Percentiles rank a stretch among this genome's conserved stretches.
Evolutionary conservation across 306 rosid species (phyloP).

Genomic region (Cicer arietinum): DNA sequence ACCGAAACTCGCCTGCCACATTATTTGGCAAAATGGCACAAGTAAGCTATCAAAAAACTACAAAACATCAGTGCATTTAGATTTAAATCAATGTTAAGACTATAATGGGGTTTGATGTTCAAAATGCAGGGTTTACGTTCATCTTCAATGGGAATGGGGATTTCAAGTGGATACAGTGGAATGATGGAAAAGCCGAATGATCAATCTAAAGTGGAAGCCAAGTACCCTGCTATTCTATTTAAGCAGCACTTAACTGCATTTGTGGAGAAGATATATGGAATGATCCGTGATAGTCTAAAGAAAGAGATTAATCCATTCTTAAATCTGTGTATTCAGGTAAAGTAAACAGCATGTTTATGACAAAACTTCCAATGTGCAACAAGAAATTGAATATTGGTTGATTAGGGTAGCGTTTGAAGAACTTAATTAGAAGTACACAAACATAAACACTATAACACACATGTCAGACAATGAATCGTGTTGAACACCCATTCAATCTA

Average conservation of each 20-base stretch:
- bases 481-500: too few relatives aligned
- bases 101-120: conserved; percentile 28
- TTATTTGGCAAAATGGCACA: conserved; percentile 88
- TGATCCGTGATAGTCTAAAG: conserved; percentile 81
- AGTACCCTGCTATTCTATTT: conserved; percentile 83
- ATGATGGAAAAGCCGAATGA: conserved; percentile 73
- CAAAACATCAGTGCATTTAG: conserved; percentile 5
- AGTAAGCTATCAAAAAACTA: conserved; percentile 55
- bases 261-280: conserved; percentile 80
- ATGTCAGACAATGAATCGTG: too few relatives aligned
- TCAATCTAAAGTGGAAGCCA: conserved; percentile 83
- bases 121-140: conserved; percentile 75
- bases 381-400: background rate
- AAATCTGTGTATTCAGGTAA: conserved; percentile 85
- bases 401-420: background rate
- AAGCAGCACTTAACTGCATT: conserved; percentile 84
- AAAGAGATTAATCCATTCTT: conserved; percentile 86
- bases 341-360: conserved; percentile 51
- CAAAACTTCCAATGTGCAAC: background rate
- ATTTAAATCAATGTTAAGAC: conserved; percentile 7
- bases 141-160: conserved; percentile 73
- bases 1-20: conserved; percentile 72
- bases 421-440: background rate
- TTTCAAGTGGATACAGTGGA: conserved; percentile 88
- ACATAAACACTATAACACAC: too few relatives aligned